These are phyloP conservation scores for Fusarium sp. DNA, from an alignment of 2,329 filamentous ascomycete species.

Conservation along the genomic window DNA sequence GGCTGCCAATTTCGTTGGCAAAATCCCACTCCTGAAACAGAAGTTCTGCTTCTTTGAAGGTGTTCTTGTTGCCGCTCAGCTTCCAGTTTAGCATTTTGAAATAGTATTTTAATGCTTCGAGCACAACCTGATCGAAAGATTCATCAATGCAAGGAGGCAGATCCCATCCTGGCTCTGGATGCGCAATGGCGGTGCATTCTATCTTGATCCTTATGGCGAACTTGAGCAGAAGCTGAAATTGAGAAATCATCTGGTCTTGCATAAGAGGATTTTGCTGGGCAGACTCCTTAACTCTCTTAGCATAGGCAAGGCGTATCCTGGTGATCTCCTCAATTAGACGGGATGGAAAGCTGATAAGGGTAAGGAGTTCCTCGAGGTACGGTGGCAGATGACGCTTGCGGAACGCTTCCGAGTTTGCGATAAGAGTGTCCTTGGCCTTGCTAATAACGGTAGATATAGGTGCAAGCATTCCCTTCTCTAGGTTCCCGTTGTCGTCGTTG, in stretches of 20 bases:
- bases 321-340: slow-evolving; percentile 97
- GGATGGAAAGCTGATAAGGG: slow-evolving; percentile 95
- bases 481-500: slow-evolving; percentile 65
- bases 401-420: slow-evolving; percentile 85
- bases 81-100: slow-evolving; percentile 99
- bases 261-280: slow-evolving; percentile 92
- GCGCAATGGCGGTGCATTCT: slow-evolving; percentile 83
- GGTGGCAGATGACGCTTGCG: slow-evolving; percentile 89
- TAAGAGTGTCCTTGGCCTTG: slow-evolving; percentile 92
- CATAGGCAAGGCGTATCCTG: slow-evolving; percentile 87
- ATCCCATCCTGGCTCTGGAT: slow-evolving; percentile 92
- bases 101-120: slow-evolving; percentile 96
- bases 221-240: slow-evolving; percentile 92
- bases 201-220: slow-evolving; percentile 93
- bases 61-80: slow-evolving; percentile 96
- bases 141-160: slow-evolving; percentile 96
- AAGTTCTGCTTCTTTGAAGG: slow-evolving; percentile 98
- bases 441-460: slow-evolving; percentile 86
- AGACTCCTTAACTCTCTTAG: slow-evolving; percentile 94
- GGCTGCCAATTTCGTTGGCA: slow-evolving; percentile 89
- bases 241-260: slow-evolving; percentile 96
- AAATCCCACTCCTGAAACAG: slow-evolving; percentile 98
- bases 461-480: slow-evolving; percentile 78
- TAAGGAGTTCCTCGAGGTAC: slow-evolving; percentile 95
- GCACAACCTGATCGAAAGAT: slow-evolving; percentile 88